Evolutionary conservation across 371 early-diverging fungal genomes (phyloP).

Genomic region (Mortierella sp.): DNA sequence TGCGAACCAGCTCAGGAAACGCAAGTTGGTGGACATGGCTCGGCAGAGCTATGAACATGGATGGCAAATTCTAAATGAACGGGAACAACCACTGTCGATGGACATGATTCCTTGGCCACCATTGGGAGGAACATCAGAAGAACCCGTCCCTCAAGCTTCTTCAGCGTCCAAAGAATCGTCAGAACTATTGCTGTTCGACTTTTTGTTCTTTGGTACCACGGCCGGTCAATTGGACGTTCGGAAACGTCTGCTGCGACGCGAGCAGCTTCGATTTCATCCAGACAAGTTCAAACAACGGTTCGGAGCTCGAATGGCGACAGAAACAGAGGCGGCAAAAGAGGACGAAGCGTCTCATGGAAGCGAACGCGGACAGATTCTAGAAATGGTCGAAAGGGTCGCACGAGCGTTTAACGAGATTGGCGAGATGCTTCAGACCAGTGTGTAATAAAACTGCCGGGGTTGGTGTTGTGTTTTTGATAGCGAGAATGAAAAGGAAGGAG

Average conservation of each 20-base stretch:
- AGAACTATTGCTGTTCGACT: conserved; percentile 26
- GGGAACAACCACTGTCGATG: conserved; percentile 11
- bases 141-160: not conserved
- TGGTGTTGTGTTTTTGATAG: no score
- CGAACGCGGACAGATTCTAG: conserved; percentile 29
- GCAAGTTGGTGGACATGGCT: conserved; percentile 6
- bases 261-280: conserved; percentile 41
- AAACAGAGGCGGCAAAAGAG: not conserved
- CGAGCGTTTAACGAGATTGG: conserved; percentile 26
- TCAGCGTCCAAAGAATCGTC: not conserved
- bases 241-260: conserved; percentile 28
- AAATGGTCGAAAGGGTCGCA: conserved; percentile 28
- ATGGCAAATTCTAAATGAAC: conserved; percentile 13
- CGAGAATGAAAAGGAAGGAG: no score
- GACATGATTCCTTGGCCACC: conserved; percentile 37
- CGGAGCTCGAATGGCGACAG: conserved; percentile 19
- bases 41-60: conserved; percentile 19
- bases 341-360: not conserved
- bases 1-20: conserved; percentile 11
- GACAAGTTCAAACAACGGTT: conserved; percentile 43
- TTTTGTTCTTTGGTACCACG: conserved; percentile 34
- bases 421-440: conserved; percentile 2
- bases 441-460: not conserved
- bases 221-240: conserved; percentile 17
- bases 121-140: not conserved